Evolutionary conservation across 768 basidiomycete genomes (phyloP).

Genomic region (Hypholoma fasciculare): DNA sequence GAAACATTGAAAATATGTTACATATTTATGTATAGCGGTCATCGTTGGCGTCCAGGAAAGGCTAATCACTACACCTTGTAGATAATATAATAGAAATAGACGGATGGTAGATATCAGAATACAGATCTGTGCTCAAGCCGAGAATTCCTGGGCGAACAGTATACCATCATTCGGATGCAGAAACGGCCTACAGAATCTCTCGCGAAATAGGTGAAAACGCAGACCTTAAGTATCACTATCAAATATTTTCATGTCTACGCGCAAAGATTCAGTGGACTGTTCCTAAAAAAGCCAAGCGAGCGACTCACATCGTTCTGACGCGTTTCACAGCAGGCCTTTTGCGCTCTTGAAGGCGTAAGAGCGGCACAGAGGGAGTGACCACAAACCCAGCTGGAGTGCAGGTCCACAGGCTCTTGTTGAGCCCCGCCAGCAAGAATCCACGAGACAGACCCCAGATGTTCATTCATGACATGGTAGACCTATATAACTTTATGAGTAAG

Average conservation of each 20-base stretch:
- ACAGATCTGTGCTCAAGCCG: no score
- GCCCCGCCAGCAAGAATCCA: slow-evolving; percentile 3
- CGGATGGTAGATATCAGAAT: no score
- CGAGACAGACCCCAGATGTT: not conserved
- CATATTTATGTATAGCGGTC: no score
- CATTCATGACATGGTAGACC: not conserved
- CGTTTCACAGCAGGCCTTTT: not conserved
- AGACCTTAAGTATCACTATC: not conserved
- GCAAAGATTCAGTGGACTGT: not conserved
- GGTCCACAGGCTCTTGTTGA: slow-evolving; percentile 1
- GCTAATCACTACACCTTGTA: no score
- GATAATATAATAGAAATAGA: no score
- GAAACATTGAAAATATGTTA: not conserved
- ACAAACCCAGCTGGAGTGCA: slow-evolving; percentile 4
- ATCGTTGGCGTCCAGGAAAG: no score
- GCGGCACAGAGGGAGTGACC: not conserved
- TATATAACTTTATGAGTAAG: not conserved
- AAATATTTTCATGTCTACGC: slow-evolving; percentile 3
- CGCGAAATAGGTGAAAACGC: slow-evolving; percentile 4
- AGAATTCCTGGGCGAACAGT: no score
- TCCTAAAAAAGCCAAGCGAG: not conserved
- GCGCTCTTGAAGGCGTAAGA: not conserved
- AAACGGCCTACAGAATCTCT: not conserved
- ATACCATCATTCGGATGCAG: no score
- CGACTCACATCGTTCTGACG: slow-evolving; percentile 1